Evolutionary conservation across 495 filamentous ascomycete species (phyloP).

Genomic region (Penicillium diatomitis): DNA sequence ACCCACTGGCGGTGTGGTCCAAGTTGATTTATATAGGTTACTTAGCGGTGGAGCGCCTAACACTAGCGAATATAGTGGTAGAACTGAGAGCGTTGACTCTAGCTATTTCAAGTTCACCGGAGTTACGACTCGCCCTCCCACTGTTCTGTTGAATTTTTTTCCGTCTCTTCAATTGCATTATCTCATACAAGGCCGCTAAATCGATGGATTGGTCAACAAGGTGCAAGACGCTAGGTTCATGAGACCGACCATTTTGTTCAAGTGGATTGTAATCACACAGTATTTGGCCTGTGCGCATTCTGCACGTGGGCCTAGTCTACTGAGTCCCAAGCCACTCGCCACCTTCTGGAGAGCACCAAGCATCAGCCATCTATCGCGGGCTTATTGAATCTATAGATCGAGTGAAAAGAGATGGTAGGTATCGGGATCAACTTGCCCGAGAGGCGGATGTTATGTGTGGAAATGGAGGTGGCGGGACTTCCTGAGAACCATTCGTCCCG

Average conservation of each 20-base stretch:
- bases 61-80: too few relatives aligned
- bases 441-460: constrained; percentile 19
- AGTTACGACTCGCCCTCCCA: constrained; percentile 19
- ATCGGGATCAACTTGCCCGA: constrained; percentile 12
- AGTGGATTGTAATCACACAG: constrained; percentile 18
- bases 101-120: constrained; percentile 22
- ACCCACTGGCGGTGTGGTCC: constrained; percentile 26
- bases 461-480: constrained; percentile 40
- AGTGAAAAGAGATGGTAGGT: constrained; percentile 12
- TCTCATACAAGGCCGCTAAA: constrained; percentile 5
- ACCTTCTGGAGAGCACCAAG: constrained; percentile 6
- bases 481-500: constrained; percentile 27
- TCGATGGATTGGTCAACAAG: constrained; percentile 4
- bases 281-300: constrained; percentile 10
- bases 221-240: constrained; percentile 1
- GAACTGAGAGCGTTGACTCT: too few relatives aligned
- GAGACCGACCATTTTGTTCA: constrained; percentile 19
- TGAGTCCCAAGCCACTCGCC: constrained; percentile 10
- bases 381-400: constrained; percentile 18
- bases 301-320: too few relatives aligned
- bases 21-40: constrained; percentile 33
- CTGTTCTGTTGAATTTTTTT: constrained; percentile 17
- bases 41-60: constrained; percentile 11
- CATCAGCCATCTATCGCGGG: constrained; percentile 18
- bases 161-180: constrained; percentile 3